These are phyloP conservation scores for Xylaria sp. DNA, from an alignment of 495 filamentous ascomycete species.

Conservation along the genomic window DNA sequence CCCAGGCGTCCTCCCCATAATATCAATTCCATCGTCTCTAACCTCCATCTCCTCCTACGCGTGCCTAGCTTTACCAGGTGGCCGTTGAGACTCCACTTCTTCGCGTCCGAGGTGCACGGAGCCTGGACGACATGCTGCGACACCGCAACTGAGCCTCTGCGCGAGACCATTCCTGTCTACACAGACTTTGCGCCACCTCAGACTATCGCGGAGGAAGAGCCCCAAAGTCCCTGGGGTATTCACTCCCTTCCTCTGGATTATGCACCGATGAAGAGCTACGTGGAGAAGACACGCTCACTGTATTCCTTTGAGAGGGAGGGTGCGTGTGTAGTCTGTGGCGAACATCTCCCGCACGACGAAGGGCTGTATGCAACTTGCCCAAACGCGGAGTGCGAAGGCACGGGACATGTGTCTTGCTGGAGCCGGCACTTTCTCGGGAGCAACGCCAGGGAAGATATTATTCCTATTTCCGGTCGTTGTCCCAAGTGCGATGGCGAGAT, in stretches of 20 bases:
- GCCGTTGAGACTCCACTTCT: constrained; percentile 87
- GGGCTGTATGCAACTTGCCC: constrained; percentile 75
- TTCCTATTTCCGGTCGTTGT: constrained; percentile 77
- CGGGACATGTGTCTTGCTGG: constrained; percentile 80
- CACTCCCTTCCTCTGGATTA: constrained; percentile 72
- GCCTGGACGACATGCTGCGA: constrained; percentile 71
- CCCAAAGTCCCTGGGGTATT: constrained; percentile 50
- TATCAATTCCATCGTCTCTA: constrained; percentile 68
- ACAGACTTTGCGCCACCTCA: constrained; percentile 56
- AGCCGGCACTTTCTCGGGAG: constrained; percentile 65
- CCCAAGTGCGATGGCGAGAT: constrained; percentile 69
- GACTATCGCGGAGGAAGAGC: constrained; percentile 9
- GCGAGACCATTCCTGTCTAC: constrained; percentile 59
- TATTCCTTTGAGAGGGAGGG: constrained; percentile 65
- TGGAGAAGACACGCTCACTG: constrained; percentile 73
- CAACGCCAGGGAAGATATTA: constrained; percentile 54
- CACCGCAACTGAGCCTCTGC: constrained; percentile 54
- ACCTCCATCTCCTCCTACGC: constrained; percentile 79
- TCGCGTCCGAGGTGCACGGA: constrained; percentile 69
- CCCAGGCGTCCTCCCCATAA: constrained; percentile 62
- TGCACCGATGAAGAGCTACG: constrained; percentile 64
- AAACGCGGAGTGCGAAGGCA: constrained; percentile 66
- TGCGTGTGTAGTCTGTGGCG: constrained; percentile 69
- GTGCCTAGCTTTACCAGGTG: constrained; percentile 77
- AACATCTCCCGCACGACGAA: constrained; percentile 51